Evolutionary conservation across 805 yeast genomes (phyloP), one percentile per base, ranked within the genome.

Genomic region (Jamesozyma hellenica): DNA sequence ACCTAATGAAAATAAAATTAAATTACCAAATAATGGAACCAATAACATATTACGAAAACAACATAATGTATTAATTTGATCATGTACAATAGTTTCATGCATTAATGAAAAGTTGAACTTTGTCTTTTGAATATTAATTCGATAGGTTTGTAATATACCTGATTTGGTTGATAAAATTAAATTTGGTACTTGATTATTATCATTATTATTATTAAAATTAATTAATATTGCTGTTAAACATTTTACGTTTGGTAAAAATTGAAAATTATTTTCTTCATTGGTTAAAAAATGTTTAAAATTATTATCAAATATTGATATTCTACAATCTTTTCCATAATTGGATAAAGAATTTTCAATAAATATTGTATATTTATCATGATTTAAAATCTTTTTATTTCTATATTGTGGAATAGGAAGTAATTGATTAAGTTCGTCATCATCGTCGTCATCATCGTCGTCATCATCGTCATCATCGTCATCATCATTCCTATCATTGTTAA

Each of bases 1-100:
- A 2, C 98, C 98, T 23, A 86, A 46, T 21, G 79, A 88, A 53
- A 72, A 87, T 8, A 83, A 47, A 28, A 82, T 61, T 35, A 90
- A 49, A 36, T 60, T 57, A 33, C 70, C 65, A 1, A 68, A 71
- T 36, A 74, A 48, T 0, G 84, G 88, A 1, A 72, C 79, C 1
- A 87, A 56, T 1, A 87, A 54, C 43, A 67, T 68, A 0, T 79
- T 83, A 36, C 72, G 70, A 55, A 84, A 85, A 10, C 65, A 60
- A 1, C 57, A 47, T 55, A 88, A 48, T 0, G 82, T 66, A 23
- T 66, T 45, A 0, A 76, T 74, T 2, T 65, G 61, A 6, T 52
- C 62, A 4, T 73, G 77, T 0, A 80, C 59, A 12, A 58, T 53
- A 0, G 96, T 86, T 39, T 66, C 65, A 56, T 88, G 92, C 4